Percentiles rank a stretch among this genome's conserved stretches.
Evolutionary conservation across 371 early-diverging fungal species (phyloP).

Genomic region (Mortierella polycephala): DNA sequence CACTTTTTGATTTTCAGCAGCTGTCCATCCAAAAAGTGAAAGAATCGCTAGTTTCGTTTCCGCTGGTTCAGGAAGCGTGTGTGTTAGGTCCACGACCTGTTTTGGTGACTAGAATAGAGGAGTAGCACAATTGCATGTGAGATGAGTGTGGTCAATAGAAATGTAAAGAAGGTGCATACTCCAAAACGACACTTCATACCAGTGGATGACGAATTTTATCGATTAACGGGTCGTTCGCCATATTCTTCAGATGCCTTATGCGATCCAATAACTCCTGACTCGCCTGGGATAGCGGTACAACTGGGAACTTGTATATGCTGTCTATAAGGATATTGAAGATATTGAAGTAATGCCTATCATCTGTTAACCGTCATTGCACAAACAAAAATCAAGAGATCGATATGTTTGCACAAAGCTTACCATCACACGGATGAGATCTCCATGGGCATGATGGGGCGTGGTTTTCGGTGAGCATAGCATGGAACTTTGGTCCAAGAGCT

Average conservation of each 20-base stretch:
- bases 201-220: conserved; percentile 36
- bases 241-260: conserved; percentile 1
- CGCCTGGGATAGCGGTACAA: conserved; percentile 34
- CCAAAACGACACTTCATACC: conserved; percentile 8
- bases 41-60: conserved; percentile 21
- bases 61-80: not conserved
- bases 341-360: no score
- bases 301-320: conserved; percentile 46
- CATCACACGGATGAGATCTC: conserved; percentile 50
- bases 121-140: conserved; percentile 2
- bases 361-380: not conserved
- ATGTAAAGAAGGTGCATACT: not conserved
- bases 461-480: conserved; percentile 37
- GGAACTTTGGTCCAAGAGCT: conserved; percentile 46
- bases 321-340: conserved; percentile 8
- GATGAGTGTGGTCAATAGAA: not conserved
- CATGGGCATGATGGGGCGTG: conserved; percentile 38
- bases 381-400: not conserved
- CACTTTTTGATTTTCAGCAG: conserved; percentile 4
- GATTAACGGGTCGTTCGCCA: conserved; percentile 9
- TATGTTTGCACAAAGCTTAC: conserved; percentile 8
- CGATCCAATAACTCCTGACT: conserved; percentile 31
- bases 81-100: conserved; percentile 5
- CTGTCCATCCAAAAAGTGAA: conserved; percentile 41
- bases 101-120: conserved; percentile 7